Percentiles rank a stretch among this genome's conserved stretches.
Conservation (phyloP, 345 rosid genomes). For the Syzygium oleosum region DNA sequence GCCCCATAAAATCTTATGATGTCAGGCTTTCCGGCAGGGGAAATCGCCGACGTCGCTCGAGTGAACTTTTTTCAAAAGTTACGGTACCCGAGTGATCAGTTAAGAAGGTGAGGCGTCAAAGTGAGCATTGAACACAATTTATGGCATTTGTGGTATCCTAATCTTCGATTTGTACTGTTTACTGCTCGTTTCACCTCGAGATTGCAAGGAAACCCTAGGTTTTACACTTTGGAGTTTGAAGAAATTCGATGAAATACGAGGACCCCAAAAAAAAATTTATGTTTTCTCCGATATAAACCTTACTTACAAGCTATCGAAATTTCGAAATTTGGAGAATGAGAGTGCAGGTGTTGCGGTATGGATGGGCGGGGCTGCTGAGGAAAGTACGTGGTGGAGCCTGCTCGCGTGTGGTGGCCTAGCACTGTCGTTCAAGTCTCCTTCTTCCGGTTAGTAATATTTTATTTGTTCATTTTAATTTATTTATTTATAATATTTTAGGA, state of each 20-base stretch:
- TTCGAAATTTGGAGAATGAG: not conserved
- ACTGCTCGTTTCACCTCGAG: too few relatives aligned
- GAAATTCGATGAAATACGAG: not conserved
- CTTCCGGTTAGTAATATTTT: not conserved
- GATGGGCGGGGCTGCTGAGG: constrained; percentile 14
- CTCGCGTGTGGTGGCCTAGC: constrained; percentile 16
- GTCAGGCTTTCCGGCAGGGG: rapidly evolving
- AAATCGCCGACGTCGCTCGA: not conserved
- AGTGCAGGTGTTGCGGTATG: constrained; percentile 8
- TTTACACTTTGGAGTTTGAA: not conserved
- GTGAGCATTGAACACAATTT: too few relatives aligned
- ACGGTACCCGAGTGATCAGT: too few relatives aligned
- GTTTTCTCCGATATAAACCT: not conserved
- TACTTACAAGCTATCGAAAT: too few relatives aligned
- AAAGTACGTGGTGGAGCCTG: constrained; percentile 17
- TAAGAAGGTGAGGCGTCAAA: too few relatives aligned
- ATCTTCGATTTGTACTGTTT: too few relatives aligned
- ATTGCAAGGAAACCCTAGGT: too few relatives aligned
- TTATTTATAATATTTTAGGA: not conserved
- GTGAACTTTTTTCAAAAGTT: not conserved
- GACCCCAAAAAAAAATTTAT: not conserved
- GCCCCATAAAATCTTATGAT: too few relatives aligned
- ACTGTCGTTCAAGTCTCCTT: constrained; percentile 14
- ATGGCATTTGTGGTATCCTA: not conserved
- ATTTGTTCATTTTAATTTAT: not conserved